Conservation (phyloP, 2,329 filamentous ascomycete species). For the Phyllosticta citriasiana region DNA sequence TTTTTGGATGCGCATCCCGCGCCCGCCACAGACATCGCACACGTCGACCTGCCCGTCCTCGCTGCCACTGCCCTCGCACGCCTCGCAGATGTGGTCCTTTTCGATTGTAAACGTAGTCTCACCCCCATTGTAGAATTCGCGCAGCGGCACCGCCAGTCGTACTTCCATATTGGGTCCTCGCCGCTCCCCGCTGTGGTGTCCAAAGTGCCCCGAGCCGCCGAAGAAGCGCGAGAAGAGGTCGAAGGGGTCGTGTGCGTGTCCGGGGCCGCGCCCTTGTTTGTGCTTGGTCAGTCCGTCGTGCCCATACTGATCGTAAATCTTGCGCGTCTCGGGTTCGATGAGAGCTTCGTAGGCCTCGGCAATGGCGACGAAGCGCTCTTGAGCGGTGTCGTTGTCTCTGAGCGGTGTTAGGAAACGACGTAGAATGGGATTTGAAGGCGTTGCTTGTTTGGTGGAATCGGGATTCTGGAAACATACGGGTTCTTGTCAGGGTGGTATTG, state of each 20-base stretch:
- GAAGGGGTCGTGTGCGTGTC: constrained; percentile 69
- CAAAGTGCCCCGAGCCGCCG: constrained; percentile 75
- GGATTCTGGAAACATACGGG: constrained; percentile 50
- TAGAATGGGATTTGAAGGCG: not conserved
- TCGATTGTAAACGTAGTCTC: constrained; percentile 83
- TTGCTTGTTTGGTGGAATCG: not conserved
- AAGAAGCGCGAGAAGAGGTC: constrained; percentile 97
- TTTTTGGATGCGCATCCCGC: constrained; percentile 76
- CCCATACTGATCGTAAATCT: constrained; percentile 89
- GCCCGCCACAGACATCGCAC: constrained; percentile 67
- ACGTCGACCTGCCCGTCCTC: constrained; percentile 75
- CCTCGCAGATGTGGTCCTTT: constrained; percentile 89
- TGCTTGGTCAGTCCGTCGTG: constrained; percentile 83
- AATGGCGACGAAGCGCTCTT: constrained; percentile 86
- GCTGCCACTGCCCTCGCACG: constrained; percentile 77
- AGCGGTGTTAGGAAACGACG: not conserved
- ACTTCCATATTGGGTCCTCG: constrained; percentile 85
- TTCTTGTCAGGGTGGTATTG: constrained; percentile 98
- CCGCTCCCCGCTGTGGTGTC: constrained; percentile 61
- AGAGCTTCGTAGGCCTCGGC: constrained; percentile 94
- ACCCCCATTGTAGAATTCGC: constrained; percentile 86
- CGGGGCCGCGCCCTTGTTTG: constrained; percentile 57
- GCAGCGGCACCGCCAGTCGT: constrained; percentile 64
- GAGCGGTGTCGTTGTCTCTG: constrained; percentile 67
- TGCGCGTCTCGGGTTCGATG: constrained; percentile 65